Evolutionary conservation across 768 basidiomycete genomes (phyloP), one percentile per base, ranked within the genome.

Genomic region (Baorangia bicolor): DNA sequence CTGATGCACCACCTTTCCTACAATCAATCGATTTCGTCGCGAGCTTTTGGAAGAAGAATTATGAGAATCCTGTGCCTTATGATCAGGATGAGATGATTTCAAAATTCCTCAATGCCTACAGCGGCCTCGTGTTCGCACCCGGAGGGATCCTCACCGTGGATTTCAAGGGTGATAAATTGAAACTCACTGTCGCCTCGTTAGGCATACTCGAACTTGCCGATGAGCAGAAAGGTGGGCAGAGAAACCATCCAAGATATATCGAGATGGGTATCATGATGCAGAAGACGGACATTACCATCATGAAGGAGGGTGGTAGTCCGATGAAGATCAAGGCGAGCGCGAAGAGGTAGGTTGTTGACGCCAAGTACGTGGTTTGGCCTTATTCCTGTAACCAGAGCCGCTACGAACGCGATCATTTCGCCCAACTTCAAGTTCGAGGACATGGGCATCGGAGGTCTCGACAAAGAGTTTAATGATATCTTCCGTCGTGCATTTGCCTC

Each of bases 371-470:
- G 6, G 7, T 28, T 37, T 34, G 49, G 6, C 13, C 48, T 64
- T n/a, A 64, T 58, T n/a, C 2, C n/a, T 10, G 3, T 25, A 6
- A 23, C 16, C 45, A 95, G 93, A 64, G 85, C 92, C 0, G 87
- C 94, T 6, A 85, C 94, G 8, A 98, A 98, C 69, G 94, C 97
- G 1, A 96, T 99, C 62, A 81, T 99, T 11, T 87, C 94, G 0
- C 94, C 97, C 2, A 98, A 98, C 74, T 99, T 99, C 83, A 98
- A 97, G 73, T 99, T 99, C 59, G 92, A 96, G 67, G 97, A 99
- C 71, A 98, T 99, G 96, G 97, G 97, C 18, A 98, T 99, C 65
- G 97, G 97, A 66, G 97, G 97, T 66, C 78, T 99, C 33, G 97
- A 99, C 70, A 79, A 84, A 9, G 97, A 99, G 69, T 99, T 99